Evolutionary conservation across 2,329 filamentous ascomycete genomes (phyloP).

Genomic region (Colletotrichum eleusines): DNA sequence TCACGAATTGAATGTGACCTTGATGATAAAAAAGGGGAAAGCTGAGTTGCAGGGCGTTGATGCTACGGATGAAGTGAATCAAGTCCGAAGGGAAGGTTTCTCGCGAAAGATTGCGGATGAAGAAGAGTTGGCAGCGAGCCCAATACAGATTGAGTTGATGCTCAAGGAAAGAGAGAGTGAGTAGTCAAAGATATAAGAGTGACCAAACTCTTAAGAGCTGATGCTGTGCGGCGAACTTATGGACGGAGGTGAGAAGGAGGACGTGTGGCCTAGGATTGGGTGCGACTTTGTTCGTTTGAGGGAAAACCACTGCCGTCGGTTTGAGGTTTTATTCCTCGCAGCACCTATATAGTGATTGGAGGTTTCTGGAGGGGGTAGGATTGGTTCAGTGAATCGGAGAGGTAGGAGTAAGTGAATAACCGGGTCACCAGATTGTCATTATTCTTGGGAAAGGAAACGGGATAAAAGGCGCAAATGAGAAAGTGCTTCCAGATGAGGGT

Average conservation of each 20-base stretch:
- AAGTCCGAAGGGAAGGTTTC: background rate
- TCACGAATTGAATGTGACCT: background rate
- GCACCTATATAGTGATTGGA: too few relatives aligned
- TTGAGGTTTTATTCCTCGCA: background rate
- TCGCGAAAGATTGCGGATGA: background rate
- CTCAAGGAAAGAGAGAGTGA: background rate
- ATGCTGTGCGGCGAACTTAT: background rate
- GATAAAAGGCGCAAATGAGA: background rate
- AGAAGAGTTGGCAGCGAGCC: background rate
- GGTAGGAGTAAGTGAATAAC: background rate
- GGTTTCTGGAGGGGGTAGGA: background rate
- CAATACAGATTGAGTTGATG: background rate
- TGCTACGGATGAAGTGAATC: background rate
- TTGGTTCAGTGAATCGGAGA: background rate
- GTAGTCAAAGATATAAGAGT: background rate
- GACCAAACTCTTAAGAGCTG: background rate
- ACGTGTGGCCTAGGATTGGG: background rate
- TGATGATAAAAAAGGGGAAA: background rate
- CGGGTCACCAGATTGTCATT: background rate
- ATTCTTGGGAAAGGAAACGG: background rate
- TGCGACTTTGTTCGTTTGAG: background rate
- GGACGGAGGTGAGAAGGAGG: background rate
- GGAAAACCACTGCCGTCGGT: background rate
- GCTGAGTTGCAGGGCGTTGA: background rate
- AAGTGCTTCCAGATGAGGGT: background rate